A percentile compares a stretch with the other conserved stretches of the same genome.
These are phyloP conservation scores for Paramecium primaurelia DNA, from an alignment of 73 alveolate genomes.

Conservation along the genomic window DNA sequence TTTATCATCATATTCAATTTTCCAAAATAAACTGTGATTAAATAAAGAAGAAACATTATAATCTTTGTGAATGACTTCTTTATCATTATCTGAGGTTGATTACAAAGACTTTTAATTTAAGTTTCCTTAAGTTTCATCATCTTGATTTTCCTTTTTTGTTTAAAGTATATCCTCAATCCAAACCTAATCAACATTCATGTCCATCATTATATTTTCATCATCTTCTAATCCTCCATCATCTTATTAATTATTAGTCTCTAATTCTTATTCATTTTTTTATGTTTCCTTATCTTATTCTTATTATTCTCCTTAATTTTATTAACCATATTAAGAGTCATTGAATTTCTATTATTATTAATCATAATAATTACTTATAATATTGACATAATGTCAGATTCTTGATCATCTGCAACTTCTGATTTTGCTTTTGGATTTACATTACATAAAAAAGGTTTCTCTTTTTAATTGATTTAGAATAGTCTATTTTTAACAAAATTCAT, in stretches of 20 bases:
- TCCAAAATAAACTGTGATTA: background rate
- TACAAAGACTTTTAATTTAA: background rate
- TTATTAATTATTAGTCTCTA: background rate
- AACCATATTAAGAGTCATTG: background rate
- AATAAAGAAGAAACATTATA: background rate
- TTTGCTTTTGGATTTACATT: constrained; percentile 1
- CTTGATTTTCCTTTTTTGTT: background rate
- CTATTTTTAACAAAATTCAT: background rate
- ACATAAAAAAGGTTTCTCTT: background rate
- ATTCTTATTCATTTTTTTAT: background rate
- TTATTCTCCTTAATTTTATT: background rate
- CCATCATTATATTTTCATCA: background rate
- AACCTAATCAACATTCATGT: background rate
- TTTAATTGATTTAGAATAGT: background rate
- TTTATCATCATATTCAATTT: background rate
- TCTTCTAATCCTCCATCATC: background rate
- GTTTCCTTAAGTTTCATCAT: background rate
- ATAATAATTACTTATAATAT: background rate
- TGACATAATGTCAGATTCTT: background rate
- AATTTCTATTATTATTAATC: background rate
- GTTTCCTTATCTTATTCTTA: background rate
- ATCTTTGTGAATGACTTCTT: background rate
- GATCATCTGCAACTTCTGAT: background rate
- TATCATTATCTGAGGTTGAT: background rate
- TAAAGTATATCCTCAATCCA: background rate